These are phyloP conservation scores for Neurospora africana DNA, from an alignment of 495 filamentous ascomycete species.

Conservation along the genomic window DNA sequence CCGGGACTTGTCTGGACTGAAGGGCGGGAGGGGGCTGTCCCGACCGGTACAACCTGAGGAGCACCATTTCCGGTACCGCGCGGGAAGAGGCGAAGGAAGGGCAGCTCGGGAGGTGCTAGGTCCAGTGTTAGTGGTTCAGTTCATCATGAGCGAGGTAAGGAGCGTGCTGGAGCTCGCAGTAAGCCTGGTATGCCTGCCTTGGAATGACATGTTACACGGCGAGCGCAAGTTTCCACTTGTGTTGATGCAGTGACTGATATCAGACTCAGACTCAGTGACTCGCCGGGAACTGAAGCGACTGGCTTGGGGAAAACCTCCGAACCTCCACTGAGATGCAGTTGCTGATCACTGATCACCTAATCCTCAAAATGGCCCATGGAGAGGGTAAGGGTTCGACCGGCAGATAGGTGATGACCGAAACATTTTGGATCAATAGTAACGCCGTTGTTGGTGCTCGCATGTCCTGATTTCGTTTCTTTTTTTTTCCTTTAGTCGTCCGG, in stretches of 20 bases:
- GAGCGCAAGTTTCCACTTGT: not conserved
- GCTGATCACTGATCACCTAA: not conserved
- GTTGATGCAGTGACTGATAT: not conserved
- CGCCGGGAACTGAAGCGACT: not conserved
- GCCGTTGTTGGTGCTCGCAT: not conserved
- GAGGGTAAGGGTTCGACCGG: not conserved
- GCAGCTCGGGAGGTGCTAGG: not conserved
- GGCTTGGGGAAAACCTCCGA: not conserved
- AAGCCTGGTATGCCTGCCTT: not conserved
- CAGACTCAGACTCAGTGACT: not conserved
- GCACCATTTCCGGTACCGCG: constrained; percentile 11
- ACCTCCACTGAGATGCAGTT: not conserved
- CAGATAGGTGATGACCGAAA: not conserved
- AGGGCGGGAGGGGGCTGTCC: not conserved
- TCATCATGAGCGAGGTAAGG: not conserved
- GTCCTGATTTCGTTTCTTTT: not conserved
- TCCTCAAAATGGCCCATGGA: not conserved
- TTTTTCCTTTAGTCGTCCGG: not conserved
- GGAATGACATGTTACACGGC: not conserved
- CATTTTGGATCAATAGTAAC: not conserved
- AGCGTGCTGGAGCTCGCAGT: not conserved
- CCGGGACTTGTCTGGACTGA: not conserved
- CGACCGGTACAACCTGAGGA: constrained; percentile 6
- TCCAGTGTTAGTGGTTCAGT: not conserved
- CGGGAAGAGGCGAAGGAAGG: constrained; percentile 18